Evolutionary conservation across 148 eudicot genomes (phyloP).

Genomic region (Cornus suecica): DNA sequence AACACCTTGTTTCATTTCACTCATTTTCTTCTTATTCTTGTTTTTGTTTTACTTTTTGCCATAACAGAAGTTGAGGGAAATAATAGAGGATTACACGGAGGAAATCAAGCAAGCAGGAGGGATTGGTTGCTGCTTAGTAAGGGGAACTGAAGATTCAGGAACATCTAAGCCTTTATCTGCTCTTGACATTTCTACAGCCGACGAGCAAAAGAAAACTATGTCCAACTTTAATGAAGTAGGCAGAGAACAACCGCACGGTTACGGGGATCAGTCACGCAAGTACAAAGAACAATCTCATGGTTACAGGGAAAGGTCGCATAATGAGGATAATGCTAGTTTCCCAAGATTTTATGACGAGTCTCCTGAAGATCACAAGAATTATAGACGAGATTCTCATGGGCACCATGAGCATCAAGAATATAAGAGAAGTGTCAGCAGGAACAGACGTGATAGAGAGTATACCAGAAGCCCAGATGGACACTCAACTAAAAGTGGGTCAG

Average conservation of each 20-base stretch:
- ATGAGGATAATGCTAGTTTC: slow-evolving; percentile 22
- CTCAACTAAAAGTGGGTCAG: slow-evolving; percentile 11
- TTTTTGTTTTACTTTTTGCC: background rate
- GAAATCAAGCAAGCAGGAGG: slow-evolving; percentile 73
- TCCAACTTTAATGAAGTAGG: slow-evolving; percentile 16
- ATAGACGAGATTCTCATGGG: slow-evolving; percentile 25
- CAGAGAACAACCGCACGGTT: slow-evolving; percentile 23
- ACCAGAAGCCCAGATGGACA: slow-evolving; percentile 26
- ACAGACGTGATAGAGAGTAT: slow-evolving; percentile 27
- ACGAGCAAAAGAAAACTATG: slow-evolving; percentile 16
- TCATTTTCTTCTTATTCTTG: background rate
- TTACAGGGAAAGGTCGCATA: slow-evolving; percentile 20
- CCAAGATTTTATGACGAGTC: slow-evolving; percentile 18
- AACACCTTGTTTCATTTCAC: background rate
- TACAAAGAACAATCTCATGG: slow-evolving; percentile 24
- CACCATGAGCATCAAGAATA: slow-evolving; percentile 27
- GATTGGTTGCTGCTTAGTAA: slow-evolving; percentile 40
- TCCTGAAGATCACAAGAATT: slow-evolving; percentile 19
- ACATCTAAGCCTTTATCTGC: slow-evolving; percentile 29
- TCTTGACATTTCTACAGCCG: slow-evolving; percentile 20
- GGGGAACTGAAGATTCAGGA: slow-evolving; percentile 35
- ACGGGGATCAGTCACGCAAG: slow-evolving; percentile 23
- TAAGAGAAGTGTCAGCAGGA: slow-evolving; percentile 25
- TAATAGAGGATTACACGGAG: slow-evolving; percentile 86
- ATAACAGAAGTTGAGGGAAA: slow-evolving; percentile 75